Evolutionary conservation across 257 asterid species (phyloP).

Genomic region (Striga asiatica): DNA sequence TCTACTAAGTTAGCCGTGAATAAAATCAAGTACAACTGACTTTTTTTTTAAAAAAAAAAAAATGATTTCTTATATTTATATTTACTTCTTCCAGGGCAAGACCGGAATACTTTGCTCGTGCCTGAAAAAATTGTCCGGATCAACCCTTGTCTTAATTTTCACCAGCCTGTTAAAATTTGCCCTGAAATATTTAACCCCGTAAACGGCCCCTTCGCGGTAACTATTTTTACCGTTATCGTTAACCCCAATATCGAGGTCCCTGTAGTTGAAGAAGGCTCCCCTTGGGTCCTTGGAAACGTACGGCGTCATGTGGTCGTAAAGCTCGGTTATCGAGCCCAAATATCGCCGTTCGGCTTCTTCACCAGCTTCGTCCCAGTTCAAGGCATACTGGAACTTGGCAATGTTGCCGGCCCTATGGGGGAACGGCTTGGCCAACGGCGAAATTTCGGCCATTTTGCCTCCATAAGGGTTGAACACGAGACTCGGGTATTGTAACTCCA

Average conservation of each 20-base stretch:
- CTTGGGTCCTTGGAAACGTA: conserved; percentile 33
- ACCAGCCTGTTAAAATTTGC: conserved; percentile 33
- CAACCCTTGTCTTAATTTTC: conserved; percentile 29
- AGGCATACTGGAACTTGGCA: conserved; percentile 32
- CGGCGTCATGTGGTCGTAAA: conserved; percentile 31
- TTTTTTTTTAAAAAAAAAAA: no score
- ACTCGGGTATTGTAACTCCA: conserved; percentile 22
- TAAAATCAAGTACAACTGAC: not conserved
- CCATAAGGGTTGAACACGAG: conserved; percentile 36
- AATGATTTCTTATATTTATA: no score
- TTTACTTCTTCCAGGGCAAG: conserved; percentile 20
- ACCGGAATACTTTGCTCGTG: conserved; percentile 38
- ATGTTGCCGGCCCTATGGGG: conserved; percentile 39
- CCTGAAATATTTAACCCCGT: conserved; percentile 33
- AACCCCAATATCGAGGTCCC: conserved; percentile 36
- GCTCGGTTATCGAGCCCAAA: conserved; percentile 15
- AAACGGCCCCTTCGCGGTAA: conserved; percentile 28
- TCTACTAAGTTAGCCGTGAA: not conserved
- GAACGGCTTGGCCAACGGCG: conserved; percentile 28
- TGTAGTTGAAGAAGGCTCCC: conserved; percentile 30
- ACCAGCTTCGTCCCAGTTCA: conserved; percentile 33
- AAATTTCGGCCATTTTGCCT: conserved; percentile 33
- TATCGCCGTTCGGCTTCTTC: conserved; percentile 19
- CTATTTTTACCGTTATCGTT: conserved; percentile 22
- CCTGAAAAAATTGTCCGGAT: conserved; percentile 30